A percentile compares a stretch with the other conserved stretches of the same genome.
Conservation (phyloP, 352 stramenopile genomes). For the Phytopythium litorale region DNA sequence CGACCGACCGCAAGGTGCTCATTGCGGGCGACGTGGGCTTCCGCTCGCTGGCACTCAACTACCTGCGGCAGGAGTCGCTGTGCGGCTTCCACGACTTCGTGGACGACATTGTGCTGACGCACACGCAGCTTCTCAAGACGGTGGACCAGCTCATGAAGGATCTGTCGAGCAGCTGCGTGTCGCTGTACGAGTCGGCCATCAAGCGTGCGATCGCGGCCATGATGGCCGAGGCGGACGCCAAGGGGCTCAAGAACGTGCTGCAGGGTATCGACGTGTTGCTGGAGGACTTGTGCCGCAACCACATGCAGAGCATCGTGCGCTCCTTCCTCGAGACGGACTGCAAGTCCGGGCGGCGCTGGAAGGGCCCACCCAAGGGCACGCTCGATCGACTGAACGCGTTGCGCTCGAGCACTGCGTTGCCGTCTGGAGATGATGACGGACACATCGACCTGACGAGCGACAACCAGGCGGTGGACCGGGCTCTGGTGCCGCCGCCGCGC, state of each 20-base stretch:
- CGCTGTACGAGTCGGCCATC: conserved; percentile 48
- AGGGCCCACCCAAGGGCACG: conserved; percentile 14
- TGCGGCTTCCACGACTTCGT: conserved; percentile 58
- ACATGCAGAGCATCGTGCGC: conserved; percentile 51
- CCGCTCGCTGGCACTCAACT: conserved; percentile 29
- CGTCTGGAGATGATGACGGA: not conserved
- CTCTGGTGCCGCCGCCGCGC: not conserved
- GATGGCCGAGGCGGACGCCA: conserved; percentile 19
- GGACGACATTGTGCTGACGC: conserved; percentile 49
- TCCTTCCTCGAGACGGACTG: conserved; percentile 48
- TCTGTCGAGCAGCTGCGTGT: conserved; percentile 36
- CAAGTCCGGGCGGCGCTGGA: conserved; percentile 29
- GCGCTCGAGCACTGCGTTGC: not conserved
- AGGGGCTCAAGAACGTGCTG: conserved; percentile 28
- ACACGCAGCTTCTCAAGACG: conserved; percentile 28
- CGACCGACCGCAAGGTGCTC: conserved; percentile 26
- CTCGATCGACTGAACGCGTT: conserved; percentile 23
- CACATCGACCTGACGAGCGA: not conserved
- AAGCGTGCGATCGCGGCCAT: conserved; percentile 26
- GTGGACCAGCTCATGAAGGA: conserved; percentile 47
- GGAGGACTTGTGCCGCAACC: conserved; percentile 48
- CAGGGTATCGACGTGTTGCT: conserved; percentile 44
- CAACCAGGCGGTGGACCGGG: not conserved
- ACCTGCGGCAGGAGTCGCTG: conserved; percentile 30
- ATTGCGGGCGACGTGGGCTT: conserved; percentile 25